Percentiles rank a stretch among this genome's conserved stretches.
Conservation (phyloP, 2,329 filamentous ascomycete species). For the Colletotrichum higginsianum region DNA sequence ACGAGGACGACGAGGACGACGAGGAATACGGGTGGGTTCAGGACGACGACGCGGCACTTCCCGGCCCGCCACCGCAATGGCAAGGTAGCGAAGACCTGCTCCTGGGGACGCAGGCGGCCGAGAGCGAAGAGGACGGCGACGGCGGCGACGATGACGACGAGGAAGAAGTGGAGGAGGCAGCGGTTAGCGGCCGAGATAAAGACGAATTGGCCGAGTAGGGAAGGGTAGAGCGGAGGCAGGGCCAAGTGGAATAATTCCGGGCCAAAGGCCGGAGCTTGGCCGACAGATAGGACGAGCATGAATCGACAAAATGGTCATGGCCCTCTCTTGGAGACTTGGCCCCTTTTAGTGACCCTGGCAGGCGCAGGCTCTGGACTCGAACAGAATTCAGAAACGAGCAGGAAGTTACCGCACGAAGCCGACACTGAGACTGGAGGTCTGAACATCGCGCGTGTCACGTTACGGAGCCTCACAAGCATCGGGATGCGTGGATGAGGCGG, state of each 20-base stretch:
- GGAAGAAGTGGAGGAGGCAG: constrained; percentile 40
- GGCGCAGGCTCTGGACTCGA: constrained; percentile 10
- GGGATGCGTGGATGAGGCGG: constrained; percentile 13
- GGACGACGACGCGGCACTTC: constrained; percentile 73
- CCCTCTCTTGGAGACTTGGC: constrained; percentile 4
- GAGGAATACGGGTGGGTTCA: constrained; percentile 83
- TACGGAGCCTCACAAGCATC: constrained; percentile 8
- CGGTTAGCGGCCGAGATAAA: constrained; percentile 40
- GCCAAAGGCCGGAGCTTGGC: constrained; percentile 39
- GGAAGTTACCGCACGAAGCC: constrained; percentile 18
- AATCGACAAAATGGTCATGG: constrained; percentile 35
- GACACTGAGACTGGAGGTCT: constrained; percentile 25
- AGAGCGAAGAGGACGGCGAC: constrained; percentile 49
- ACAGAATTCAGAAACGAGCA: constrained; percentile 14
- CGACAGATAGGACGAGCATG: constrained; percentile 41
- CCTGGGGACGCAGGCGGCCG: constrained; percentile 62
- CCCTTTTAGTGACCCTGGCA: constrained; percentile 13
- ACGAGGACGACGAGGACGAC: constrained; percentile 72
- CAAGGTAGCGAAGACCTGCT: constrained; percentile 77
- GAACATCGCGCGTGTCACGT: constrained; percentile 21
- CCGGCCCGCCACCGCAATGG: constrained; percentile 75
- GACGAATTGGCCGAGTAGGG: constrained; percentile 36
- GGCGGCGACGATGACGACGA: constrained; percentile 42
- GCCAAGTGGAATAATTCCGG: constrained; percentile 20
- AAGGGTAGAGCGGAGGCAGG: constrained; percentile 16